Evolutionary conservation across 169 alveolate species (phyloP), one percentile per base, ranked within the genome.

Genomic region (Babesia sp.): DNA sequence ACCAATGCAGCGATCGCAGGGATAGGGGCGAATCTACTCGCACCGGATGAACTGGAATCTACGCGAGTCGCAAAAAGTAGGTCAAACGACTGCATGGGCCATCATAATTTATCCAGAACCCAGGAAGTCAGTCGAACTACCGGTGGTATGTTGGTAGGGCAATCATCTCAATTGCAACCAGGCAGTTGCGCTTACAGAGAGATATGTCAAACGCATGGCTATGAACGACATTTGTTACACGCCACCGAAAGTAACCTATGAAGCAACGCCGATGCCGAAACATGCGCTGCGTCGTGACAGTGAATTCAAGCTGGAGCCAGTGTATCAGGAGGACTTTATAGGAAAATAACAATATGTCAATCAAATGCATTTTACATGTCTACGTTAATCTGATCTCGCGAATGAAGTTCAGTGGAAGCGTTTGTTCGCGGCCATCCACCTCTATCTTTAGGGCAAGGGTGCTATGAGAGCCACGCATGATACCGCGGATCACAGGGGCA

Each of bases 381-480:
- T 51, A 69, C 0, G 2, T 20, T 1, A 56, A 48, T 50, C 18
- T 3, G 16, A 77, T 66, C 48, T 63, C 68, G 18, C 41, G 73
- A 9, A 77, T 57, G 80, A 77, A 77, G 54, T 46, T 54, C 45
- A 77, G 81, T n/a, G 86, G 82, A 54, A 83, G 66, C 58, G 83
- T 83, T 16, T 66, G 68, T 18, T 64, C 48, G 24, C 66, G 45
- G 26, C 83, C 70, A 20, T 69, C 67, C 22, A 75, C 53, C 34
- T 81, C 82, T 16, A 86, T 31, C 20, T 70, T 51, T 18, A 86
- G 55, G 28, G 79, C 90, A 34, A 82, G 59, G 42, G 63, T 71
- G 74, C 89, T 86, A 24, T 79, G 87, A 0, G 92, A 86, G 42
- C 93, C 93, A 22, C 61, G 53, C 66, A 87, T 55, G 29, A 71